phyloP scores from a whole-genome alignment of 1,284 basidiomycete species.

The Ustilago nuda region DNA sequence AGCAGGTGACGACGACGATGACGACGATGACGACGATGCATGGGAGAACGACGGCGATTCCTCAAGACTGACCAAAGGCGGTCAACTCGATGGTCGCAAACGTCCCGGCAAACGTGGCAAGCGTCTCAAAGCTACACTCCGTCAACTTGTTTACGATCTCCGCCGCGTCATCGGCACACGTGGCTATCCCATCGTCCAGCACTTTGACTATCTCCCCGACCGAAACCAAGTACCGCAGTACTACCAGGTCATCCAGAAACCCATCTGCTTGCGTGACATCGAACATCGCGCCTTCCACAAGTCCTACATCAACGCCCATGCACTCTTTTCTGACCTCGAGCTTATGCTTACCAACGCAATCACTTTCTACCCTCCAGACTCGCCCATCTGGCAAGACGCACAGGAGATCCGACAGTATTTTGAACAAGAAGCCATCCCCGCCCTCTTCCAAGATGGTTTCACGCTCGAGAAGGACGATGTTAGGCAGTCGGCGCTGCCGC shows the following conservation, averaged over 20 bases:
- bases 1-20: conserved; percentile 45
- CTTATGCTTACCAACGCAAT: conserved; percentile 67
- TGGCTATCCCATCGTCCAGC: conserved; percentile 45
- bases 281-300: conserved; percentile 55
- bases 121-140: conserved; percentile 62
- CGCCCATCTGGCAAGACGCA: conserved; percentile 61
- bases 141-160: conserved; percentile 52
- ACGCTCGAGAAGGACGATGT: conserved; percentile 66
- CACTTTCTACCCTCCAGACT: conserved; percentile 60
- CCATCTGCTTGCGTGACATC: conserved; percentile 61
- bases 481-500: conserved; percentile 62
- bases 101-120: conserved; percentile 61
- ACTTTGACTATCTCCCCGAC: conserved; percentile 63
- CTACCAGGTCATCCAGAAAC: conserved; percentile 62
- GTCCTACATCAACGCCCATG: conserved; percentile 60
- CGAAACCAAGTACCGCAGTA: conserved; percentile 63
- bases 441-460: conserved; percentile 63
- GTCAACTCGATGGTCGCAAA: conserved; percentile 49
- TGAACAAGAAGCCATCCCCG: conserved; percentile 60
- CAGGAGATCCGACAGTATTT: conserved; percentile 56
- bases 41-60: conserved; percentile 27
- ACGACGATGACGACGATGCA: conserved; percentile 24
- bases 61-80: conserved; percentile 48
- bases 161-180: conserved; percentile 40
- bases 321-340: conserved; percentile 58